These are phyloP conservation scores for Camillea tinctor DNA, from an alignment of 2,329 filamentous ascomycete genomes.

Conservation along the genomic window DNA sequence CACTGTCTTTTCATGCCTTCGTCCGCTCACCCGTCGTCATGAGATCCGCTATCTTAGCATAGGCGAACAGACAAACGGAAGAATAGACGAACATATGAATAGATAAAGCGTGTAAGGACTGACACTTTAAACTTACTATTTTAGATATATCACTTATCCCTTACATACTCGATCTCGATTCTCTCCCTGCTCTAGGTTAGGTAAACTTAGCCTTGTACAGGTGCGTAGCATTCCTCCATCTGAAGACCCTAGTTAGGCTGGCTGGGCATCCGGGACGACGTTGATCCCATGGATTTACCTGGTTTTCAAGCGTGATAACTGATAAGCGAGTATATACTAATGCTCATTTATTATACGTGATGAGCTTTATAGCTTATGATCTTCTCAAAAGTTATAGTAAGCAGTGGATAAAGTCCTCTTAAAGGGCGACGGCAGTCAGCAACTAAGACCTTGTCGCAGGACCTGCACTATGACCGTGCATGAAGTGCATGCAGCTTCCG, in stretches of 20 bases:
- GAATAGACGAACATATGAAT: no score
- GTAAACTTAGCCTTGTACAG: not conserved
- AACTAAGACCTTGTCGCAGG: not conserved
- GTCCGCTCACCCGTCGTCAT: not conserved
- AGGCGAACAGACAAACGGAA: not conserved
- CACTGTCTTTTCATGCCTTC: not conserved
- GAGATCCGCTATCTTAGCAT: not conserved
- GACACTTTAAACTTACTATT: not conserved
- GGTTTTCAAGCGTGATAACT: not conserved
- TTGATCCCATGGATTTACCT: not conserved
- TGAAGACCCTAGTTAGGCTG: not conserved
- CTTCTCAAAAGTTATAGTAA: not conserved
- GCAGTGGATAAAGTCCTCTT: not conserved
- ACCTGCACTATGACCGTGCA: not conserved
- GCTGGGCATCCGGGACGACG: not conserved
- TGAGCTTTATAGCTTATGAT: not conserved
- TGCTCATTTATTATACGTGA: not conserved
- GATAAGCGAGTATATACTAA: not conserved
- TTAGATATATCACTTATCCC: not conserved
- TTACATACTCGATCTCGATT: not conserved
- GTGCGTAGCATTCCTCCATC: not conserved
- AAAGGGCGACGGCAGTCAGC: not conserved
- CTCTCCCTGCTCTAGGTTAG: not conserved
- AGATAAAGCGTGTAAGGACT: not conserved
- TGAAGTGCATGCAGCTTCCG: not conserved